phyloP scores from a whole-genome alignment of 495 filamentous ascomycete species.

The Aspergillus nanangensis region DNA sequence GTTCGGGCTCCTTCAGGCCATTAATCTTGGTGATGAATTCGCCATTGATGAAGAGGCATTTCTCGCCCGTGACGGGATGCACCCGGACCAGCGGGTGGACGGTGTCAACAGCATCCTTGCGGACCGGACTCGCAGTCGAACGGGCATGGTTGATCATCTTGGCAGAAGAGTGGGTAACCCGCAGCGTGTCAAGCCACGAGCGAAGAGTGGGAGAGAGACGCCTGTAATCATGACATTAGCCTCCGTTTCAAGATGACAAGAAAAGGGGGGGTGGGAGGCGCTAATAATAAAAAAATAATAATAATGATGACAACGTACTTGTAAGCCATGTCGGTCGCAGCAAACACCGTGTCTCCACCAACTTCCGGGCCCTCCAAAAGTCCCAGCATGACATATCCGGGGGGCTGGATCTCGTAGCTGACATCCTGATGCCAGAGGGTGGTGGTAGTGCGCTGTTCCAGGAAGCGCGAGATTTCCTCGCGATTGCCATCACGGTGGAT shows the following conservation, averaged over 20 bases:
- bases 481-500: conserved; percentile 57
- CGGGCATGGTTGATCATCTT: conserved; percentile 67
- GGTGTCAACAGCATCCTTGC: conserved; percentile 64
- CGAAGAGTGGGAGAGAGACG: conserved; percentile 63
- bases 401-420: conserved; percentile 55
- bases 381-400: conserved; percentile 54
- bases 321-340: conserved; percentile 71
- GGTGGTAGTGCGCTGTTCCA: conserved; percentile 50
- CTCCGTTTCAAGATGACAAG: neutral
- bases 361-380: conserved; percentile 52
- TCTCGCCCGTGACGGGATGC: conserved; percentile 74
- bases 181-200: conserved; percentile 68
- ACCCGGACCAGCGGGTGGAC: conserved; percentile 71
- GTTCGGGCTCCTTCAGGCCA: conserved; percentile 61
- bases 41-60: conserved; percentile 74
- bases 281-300: too few species aligned
- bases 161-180: conserved; percentile 67
- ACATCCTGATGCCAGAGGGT: conserved; percentile 60
- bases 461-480: conserved; percentile 50
- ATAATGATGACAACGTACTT: conserved; percentile 43
- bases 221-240: conserved; percentile 12
- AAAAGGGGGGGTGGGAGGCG: neutral
- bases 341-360: conserved; percentile 76
- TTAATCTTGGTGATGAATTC: conserved; percentile 76
- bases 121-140: conserved; percentile 57